Conservation (phyloP, 202 grass and related monocot genomes). For the Miscanthus sacchariflorus region DNA sequence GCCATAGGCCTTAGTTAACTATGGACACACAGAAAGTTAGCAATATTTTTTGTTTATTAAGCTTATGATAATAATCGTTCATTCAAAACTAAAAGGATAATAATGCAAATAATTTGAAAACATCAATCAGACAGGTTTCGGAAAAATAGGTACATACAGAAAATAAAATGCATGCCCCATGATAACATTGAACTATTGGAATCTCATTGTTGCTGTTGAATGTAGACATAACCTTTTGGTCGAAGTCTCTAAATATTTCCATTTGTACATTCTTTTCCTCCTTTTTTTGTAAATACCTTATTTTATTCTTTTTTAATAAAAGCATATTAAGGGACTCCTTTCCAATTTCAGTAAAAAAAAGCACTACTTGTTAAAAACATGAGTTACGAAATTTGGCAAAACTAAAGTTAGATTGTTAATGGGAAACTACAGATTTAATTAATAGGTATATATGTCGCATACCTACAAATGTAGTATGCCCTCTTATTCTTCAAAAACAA, state of each 20-base stretch:
- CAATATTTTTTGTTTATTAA: slow-evolving; percentile 28
- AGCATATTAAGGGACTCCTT: neutral
- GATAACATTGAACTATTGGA: neutral
- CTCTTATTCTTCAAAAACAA: no score
- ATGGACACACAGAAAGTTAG: neutral
- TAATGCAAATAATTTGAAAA: neutral
- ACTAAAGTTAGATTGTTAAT: neutral
- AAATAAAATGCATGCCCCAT: neutral
- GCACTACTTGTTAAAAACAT: neutral
- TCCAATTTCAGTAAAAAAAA: neutral
- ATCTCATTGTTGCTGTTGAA: neutral
- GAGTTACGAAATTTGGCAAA: neutral
- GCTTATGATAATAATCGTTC: neutral
- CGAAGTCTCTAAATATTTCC: neutral
- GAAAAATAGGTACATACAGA: neutral
- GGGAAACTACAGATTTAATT: no score
- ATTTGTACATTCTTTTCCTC: no score
- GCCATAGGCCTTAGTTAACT: slow-evolving; percentile 24
- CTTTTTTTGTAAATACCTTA: neutral
- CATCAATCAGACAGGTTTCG: neutral
- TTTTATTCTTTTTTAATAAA: neutral
- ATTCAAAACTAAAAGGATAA: no score
- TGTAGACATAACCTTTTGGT: no score
- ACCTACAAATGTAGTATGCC: no score
- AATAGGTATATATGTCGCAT: no score